Percentiles rank a stretch among this genome's conserved stretches.
Evolutionary conservation across 108 stramenopile genomes (phyloP).

Genomic region (Mediolabrus comicus): DNA sequence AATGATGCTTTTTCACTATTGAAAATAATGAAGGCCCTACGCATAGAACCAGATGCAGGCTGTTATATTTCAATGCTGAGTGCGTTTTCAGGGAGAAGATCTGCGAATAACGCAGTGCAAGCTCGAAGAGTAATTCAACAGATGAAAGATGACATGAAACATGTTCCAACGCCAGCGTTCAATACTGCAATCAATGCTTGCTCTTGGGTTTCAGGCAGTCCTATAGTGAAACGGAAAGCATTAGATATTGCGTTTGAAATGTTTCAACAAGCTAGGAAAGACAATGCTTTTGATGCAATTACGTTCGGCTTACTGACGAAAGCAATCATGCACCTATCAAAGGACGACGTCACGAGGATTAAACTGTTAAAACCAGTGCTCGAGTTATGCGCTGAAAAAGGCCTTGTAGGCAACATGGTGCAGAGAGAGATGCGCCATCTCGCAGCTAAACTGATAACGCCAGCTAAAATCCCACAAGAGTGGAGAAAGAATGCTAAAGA

Average conservation of each 20-base stretch:
- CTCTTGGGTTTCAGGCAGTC: slow-evolving; percentile 11
- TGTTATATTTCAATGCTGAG: slow-evolving; percentile 32
- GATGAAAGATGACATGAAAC: slow-evolving; percentile 18
- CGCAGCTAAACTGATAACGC: slow-evolving; percentile 1
- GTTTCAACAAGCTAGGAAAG: slow-evolving; percentile 13
- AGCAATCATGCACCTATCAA: slow-evolving; percentile 31
- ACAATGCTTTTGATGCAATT: slow-evolving; percentile 8
- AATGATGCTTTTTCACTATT: slow-evolving; percentile 26
- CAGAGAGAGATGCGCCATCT: slow-evolving; percentile 25
- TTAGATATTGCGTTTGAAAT: slow-evolving; percentile 20
- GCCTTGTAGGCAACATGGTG: slow-evolving; percentile 37
- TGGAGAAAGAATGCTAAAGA: slow-evolving; percentile 25
- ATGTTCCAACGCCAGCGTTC: slow-evolving; percentile 8
- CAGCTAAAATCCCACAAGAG: slow-evolving; percentile 8
- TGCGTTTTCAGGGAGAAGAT: slow-evolving; percentile 14
- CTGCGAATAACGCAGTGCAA: slow-evolving; percentile 16
- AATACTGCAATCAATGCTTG: slow-evolving; percentile 44
- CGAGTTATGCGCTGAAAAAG: slow-evolving; percentile 31
- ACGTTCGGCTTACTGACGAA: slow-evolving; percentile 38
- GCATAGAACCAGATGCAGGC: slow-evolving; percentile 23
- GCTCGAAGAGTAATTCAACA: slow-evolving; percentile 18
- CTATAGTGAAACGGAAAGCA: slow-evolving; percentile 20
- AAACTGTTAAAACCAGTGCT: slow-evolving; percentile 34
- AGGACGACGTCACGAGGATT: slow-evolving; percentile 23
- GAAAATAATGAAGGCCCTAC: slow-evolving; percentile 21